Evolutionary conservation across 2,329 filamentous ascomycete genomes (phyloP).

Genomic region (Pestalotiopsis sp.): DNA sequence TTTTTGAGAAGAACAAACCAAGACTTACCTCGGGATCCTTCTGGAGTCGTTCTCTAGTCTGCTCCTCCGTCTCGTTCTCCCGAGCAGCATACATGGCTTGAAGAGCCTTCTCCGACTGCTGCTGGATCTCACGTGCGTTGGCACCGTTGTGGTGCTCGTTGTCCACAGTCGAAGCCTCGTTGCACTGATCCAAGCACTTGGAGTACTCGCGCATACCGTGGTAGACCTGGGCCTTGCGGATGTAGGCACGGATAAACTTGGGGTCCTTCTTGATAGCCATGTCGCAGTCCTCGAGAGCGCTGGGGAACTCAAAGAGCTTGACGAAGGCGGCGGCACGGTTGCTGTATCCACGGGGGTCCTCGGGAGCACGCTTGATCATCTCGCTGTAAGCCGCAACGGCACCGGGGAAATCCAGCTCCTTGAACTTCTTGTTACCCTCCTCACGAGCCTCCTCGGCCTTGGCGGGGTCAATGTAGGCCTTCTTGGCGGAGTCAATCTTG

Average conservation of each 20-base stretch:
- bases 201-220: slow-evolving; percentile 99
- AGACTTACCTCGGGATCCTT: slow-evolving; percentile 82
- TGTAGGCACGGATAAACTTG: slow-evolving; percentile 92
- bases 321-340: slow-evolving; percentile 97
- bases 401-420: slow-evolving; percentile 91
- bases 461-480: slow-evolving; percentile 83
- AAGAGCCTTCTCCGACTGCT: slow-evolving; percentile 91
- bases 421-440: slow-evolving; percentile 95
- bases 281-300: slow-evolving; percentile 90
- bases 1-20: neutral
- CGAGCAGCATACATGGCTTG: slow-evolving; percentile 86
- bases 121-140: slow-evolving; percentile 88
- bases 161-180: slow-evolving; percentile 79
- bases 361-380: slow-evolving; percentile 94
- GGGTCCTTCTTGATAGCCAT: slow-evolving; percentile 87
- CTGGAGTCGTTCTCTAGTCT: slow-evolving; percentile 89
- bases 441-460: slow-evolving; percentile 96
- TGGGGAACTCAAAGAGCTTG: slow-evolving; percentile 95
- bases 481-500: slow-evolving; percentile 74
- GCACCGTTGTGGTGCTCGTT: slow-evolving; percentile 68
- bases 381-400: slow-evolving; percentile 93
- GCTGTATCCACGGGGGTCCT: slow-evolving; percentile 92
- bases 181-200: slow-evolving; percentile 88
- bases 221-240: slow-evolving; percentile 93
- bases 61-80: slow-evolving; percentile 93